Percentiles rank a stretch among this genome's conserved stretches.
These are phyloP conservation scores for Tagetes patula DNA, from an alignment of 129 eudicot species.

Conservation along the genomic window DNA sequence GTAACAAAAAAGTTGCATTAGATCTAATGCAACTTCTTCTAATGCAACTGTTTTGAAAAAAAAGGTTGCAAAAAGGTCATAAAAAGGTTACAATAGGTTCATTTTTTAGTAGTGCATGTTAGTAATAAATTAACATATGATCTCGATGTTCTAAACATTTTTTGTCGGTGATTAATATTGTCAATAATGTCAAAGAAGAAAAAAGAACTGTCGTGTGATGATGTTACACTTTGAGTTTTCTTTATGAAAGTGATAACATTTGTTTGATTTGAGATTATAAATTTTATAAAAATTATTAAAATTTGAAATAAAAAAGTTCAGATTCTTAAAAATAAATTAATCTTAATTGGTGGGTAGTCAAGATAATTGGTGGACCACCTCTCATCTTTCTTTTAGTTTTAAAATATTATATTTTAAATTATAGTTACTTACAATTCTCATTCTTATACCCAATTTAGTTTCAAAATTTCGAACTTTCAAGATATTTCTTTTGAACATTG, in stretches of 20 bases:
- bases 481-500: no score
- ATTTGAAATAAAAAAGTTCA: neutral
- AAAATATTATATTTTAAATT: neutral
- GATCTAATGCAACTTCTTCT: no score
- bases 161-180: neutral
- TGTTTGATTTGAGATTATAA: neutral
- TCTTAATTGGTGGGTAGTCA: neutral
- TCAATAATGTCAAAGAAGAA: neutral
- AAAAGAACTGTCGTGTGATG: neutral
- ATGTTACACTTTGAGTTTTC: neutral
- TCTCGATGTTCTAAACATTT: neutral
- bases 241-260: neutral
- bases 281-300: neutral
- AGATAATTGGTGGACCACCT: conserved; percentile 9
- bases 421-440: neutral
- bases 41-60: no score
- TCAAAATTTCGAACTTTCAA: no score
- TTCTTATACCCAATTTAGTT: neutral
- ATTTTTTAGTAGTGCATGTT: no score
- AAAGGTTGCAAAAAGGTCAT: no score
- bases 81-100: no score
- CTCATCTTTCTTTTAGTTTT: neutral
- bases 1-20: no score
- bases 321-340: neutral
- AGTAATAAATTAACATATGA: no score